A percentile compares a stretch with the other conserved stretches of the same genome.
Evolutionary conservation across 352 stramenopile species (phyloP).

Genomic region (Halophytophthora batemanensis): DNA sequence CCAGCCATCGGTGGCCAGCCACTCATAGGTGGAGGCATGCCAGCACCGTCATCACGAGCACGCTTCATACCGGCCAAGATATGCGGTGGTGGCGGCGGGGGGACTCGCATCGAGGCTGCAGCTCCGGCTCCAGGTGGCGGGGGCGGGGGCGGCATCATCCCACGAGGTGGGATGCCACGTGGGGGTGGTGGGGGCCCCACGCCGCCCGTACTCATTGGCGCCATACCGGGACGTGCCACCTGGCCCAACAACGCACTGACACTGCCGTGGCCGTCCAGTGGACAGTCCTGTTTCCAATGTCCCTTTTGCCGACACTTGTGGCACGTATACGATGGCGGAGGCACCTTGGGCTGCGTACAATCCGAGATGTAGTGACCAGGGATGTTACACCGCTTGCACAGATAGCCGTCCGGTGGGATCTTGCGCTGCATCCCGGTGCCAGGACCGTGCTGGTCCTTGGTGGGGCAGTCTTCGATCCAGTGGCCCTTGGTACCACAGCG

Average conservation of each 20-base stretch:
- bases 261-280: slow-evolving; percentile 62
- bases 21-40: slow-evolving; percentile 13
- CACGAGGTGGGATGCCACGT: slow-evolving; percentile 18
- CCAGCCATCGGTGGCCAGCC: slow-evolving; percentile 20
- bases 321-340: slow-evolving; percentile 76
- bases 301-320: slow-evolving; percentile 87
- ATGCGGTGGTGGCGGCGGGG: slow-evolving; percentile 43
- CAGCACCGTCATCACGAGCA: slow-evolving; percentile 26
- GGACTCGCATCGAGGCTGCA: slow-evolving; percentile 31
- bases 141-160: slow-evolving; percentile 32
- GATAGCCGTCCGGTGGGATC: slow-evolving; percentile 69
- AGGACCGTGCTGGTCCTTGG: slow-evolving; percentile 59
- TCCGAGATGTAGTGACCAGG: slow-evolving; percentile 86
- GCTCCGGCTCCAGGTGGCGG: slow-evolving; percentile 10
- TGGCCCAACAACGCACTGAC: slow-evolving; percentile 42
- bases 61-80: slow-evolving; percentile 49
- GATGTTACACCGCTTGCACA: slow-evolving; percentile 86
- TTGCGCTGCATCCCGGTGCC: slow-evolving; percentile 34
- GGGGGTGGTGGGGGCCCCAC: slow-evolving; percentile 14
- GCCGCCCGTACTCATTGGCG: slow-evolving; percentile 16
- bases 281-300: slow-evolving; percentile 88
- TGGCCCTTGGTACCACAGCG: slow-evolving; percentile 82
- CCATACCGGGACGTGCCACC: slow-evolving; percentile 26
- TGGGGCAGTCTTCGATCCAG: slow-evolving; percentile 87
- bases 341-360: slow-evolving; percentile 81